These are phyloP conservation scores for Komagataella ulmi DNA, from an alignment of 805 yeast genomes.

Conservation along the genomic window DNA sequence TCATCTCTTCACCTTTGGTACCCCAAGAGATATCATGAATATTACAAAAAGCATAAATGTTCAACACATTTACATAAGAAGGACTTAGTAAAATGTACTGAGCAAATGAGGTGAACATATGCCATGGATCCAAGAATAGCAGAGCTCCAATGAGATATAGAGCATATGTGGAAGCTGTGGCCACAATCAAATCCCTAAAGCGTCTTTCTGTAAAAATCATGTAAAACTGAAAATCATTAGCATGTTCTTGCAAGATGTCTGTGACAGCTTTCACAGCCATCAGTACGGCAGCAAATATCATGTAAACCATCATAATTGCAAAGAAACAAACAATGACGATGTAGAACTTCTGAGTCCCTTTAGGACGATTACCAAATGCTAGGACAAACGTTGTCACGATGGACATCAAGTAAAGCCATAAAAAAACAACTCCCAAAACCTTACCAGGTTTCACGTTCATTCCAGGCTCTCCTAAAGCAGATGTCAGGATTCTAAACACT, in stretches of 20 bases:
- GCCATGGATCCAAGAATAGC: slow-evolving; percentile 82
- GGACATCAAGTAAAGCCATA: slow-evolving; percentile 78
- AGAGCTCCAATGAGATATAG: slow-evolving; percentile 70
- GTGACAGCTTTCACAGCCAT: slow-evolving; percentile 55
- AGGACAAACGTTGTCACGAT: slow-evolving; percentile 77
- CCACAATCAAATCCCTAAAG: slow-evolving; percentile 79
- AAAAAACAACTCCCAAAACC: slow-evolving; percentile 60
- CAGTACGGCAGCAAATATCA: slow-evolving; percentile 77
- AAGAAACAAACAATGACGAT: slow-evolving; percentile 63
- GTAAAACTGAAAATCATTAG: slow-evolving; percentile 24
- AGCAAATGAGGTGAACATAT: slow-evolving; percentile 75
- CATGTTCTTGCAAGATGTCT: slow-evolving; percentile 20
- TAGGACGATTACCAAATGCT: slow-evolving; percentile 89
- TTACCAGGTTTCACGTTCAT: slow-evolving; percentile 62
- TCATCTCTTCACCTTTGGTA: slow-evolving; percentile 73
- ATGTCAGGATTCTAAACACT: slow-evolving; percentile 79
- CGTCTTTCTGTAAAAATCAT: slow-evolving; percentile 51
- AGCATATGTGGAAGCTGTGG: slow-evolving; percentile 72
- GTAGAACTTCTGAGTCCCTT: slow-evolving; percentile 76
- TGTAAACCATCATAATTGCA: slow-evolving; percentile 79
- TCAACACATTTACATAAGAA: slow-evolving; percentile 78
- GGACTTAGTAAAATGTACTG: slow-evolving; percentile 84
- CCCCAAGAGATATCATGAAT: slow-evolving; percentile 98
- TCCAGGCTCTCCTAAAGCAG: slow-evolving; percentile 52
- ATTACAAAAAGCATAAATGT: slow-evolving; percentile 92